Evolutionary conservation across 2,329 filamentous ascomycete species (phyloP).

Genomic region (Sporothrix pallida): DNA sequence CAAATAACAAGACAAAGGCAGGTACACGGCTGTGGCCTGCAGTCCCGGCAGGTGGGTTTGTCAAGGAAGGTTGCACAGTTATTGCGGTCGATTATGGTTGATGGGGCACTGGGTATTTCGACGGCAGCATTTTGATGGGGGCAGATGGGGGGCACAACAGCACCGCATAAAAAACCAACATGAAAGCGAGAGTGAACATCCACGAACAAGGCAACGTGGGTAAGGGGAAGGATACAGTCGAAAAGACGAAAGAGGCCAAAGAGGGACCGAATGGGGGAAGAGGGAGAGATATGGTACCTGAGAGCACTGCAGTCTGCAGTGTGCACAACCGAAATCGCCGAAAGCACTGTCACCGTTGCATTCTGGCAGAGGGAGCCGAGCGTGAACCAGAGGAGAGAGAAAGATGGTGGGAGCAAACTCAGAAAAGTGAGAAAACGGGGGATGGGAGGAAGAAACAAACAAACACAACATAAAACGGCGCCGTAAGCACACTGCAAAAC

Average conservation of each 20-base stretch:
- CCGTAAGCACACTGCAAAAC: not conserved
- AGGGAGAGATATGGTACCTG: not conserved
- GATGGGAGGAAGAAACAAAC: not conserved
- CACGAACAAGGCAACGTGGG: constrained; percentile 18
- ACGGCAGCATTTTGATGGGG: not conserved
- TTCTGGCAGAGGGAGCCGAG: constrained; percentile 20
- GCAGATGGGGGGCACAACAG: not conserved
- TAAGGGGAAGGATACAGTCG: not conserved
- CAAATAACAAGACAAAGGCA: too few species aligned
- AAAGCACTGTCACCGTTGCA: constrained; percentile 21
- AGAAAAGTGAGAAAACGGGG: not conserved
- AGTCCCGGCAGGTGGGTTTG: not conserved
- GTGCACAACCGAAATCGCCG: not conserved
- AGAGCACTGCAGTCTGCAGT: not conserved
- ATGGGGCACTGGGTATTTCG: too few species aligned
- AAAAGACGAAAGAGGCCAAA: not conserved
- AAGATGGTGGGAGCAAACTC: too few species aligned
- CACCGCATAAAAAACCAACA: not conserved
- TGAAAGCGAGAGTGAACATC: constrained; percentile 6
- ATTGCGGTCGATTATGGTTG: not conserved
- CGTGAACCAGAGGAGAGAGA: not conserved
- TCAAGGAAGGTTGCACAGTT: not conserved
- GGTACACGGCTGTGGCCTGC: not conserved
- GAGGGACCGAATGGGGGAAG: not conserved
- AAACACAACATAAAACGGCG: not conserved